Conservation (phyloP, 371 early-diverging fungal genomes). For the Mucor saturninus region DNA sequence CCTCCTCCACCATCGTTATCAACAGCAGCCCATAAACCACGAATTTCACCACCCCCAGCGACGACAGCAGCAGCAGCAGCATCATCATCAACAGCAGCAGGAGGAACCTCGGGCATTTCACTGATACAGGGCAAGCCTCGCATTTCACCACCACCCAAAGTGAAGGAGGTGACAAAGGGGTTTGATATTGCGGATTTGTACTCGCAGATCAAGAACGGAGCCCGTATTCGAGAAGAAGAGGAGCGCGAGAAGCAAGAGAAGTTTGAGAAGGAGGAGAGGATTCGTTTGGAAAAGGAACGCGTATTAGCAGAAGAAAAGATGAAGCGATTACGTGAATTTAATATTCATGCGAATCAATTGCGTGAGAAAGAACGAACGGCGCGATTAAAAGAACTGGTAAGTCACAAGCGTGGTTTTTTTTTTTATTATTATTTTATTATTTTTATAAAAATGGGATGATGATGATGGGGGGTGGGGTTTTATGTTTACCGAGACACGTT, state of each 20-base stretch:
- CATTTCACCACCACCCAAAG: constrained; percentile 5
- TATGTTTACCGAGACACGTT: no score
- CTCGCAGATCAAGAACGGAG: constrained; percentile 38
- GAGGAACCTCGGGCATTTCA: no score
- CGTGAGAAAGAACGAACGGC: constrained; percentile 13
- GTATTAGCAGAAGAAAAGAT: constrained; percentile 15
- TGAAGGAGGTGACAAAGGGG: constrained; percentile 11
- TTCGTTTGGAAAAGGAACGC: constrained; percentile 25
- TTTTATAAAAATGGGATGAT: no score
- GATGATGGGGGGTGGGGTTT: background rate
- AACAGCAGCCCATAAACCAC: background rate
- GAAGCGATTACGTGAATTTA: constrained; percentile 23
- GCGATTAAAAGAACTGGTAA: constrained; percentile 17
- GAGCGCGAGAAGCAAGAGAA: constrained; percentile 30
- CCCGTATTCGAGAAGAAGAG: constrained; percentile 36
- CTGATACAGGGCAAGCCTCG: background rate
- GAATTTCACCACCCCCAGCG: background rate
- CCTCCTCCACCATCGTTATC: background rate
- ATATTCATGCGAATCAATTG: constrained; percentile 12
- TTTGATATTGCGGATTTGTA: constrained; percentile 37
- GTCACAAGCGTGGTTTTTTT: background rate
- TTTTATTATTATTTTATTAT: background rate
- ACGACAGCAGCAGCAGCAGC: no score
- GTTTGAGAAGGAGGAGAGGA: constrained; percentile 21
- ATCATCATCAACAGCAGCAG: no score